These are phyloP conservation scores for Didymella exigua DNA, from an alignment of 2,329 filamentous ascomycete genomes.

Conservation along the genomic window DNA sequence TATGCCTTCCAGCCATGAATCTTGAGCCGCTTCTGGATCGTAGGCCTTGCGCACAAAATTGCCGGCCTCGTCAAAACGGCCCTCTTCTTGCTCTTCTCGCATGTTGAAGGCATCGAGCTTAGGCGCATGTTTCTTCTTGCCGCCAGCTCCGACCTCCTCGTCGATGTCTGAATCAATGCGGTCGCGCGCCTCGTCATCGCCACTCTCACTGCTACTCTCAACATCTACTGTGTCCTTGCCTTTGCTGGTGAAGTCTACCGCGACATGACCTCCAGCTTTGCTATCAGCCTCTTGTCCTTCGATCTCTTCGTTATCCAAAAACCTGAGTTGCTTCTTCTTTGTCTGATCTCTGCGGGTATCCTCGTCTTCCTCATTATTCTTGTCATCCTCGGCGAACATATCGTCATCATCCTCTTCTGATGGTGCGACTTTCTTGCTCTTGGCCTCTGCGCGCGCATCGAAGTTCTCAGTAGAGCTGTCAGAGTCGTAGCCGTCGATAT, in stretches of 20 bases:
- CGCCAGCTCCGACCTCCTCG: conserved; percentile 86
- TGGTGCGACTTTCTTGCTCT: conserved; percentile 53
- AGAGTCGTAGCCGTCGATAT: conserved; percentile 95
- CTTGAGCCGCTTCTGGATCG: conserved; percentile 88
- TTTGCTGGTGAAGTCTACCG: conserved; percentile 60
- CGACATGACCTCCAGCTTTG: conserved; percentile 72
- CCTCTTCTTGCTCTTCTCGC: conserved; percentile 86
- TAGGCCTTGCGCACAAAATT: conserved; percentile 90
- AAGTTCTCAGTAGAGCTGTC: conserved; percentile 93
- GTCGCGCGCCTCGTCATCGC: conserved; percentile 69
- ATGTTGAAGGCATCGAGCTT: conserved; percentile 97
- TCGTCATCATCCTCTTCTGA: conserved; percentile 65
- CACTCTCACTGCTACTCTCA: conserved; percentile 63
- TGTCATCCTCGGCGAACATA: conserved; percentile 81
- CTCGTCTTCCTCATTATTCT: conserved; percentile 60
- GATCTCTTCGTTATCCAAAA: conserved; percentile 69
- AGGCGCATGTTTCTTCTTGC: conserved; percentile 89
- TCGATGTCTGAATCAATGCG: conserved; percentile 73
- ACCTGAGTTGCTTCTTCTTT: conserved; percentile 67
- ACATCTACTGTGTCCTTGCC: conserved; percentile 62
- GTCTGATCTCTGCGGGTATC: conserved; percentile 59
- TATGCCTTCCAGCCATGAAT: conserved; percentile 89
- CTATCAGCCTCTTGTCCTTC: conserved; percentile 78
- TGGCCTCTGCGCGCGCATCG: conserved; percentile 70
- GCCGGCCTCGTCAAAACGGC: conserved; percentile 85